phyloP scores from a whole-genome alignment of 306 rosid genomes.

The Prosopis cineraria region DNA sequence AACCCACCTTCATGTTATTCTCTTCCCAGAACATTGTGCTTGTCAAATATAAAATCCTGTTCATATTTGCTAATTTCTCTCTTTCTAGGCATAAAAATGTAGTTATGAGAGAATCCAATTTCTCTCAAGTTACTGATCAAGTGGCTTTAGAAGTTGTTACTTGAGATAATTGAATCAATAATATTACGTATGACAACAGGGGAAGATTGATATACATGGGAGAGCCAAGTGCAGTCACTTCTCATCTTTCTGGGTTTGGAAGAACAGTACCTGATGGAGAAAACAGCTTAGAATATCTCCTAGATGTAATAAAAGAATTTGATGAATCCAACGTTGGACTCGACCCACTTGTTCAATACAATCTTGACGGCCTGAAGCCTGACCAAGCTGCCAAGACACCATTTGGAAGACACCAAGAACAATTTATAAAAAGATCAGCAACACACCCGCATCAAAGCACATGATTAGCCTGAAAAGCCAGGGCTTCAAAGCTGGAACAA shows the following conservation, averaged over 20 bases:
- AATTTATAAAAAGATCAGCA: conserved; percentile 39
- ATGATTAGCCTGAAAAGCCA: conserved; percentile 57
- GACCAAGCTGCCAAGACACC: conserved; percentile 57
- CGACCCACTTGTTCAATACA: conserved; percentile 74
- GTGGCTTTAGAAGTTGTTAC: conserved; percentile 36
- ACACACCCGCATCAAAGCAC: conserved; percentile 49
- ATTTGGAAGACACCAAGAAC: conserved; percentile 45
- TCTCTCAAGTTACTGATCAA: conserved; percentile 76
- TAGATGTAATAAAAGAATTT: conserved; percentile 81
- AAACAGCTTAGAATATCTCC: conserved; percentile 70
- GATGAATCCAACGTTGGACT: conserved; percentile 84
- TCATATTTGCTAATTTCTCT: too few relatives aligned
- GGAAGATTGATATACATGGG: conserved; percentile 81
- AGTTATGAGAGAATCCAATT: conserved; percentile 78
- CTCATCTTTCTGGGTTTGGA: conserved; percentile 73
- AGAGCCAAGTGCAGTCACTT: conserved; percentile 55
- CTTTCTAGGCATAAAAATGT: too few relatives aligned
- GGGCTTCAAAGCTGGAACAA: conserved; percentile 55
- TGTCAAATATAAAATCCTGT: too few relatives aligned
- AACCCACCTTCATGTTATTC: too few relatives aligned
- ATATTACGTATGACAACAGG: conserved; percentile 53
- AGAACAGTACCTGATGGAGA: conserved; percentile 85
- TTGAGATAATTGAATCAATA: neutral
- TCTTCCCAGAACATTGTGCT: too few relatives aligned
- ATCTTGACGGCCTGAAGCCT: conserved; percentile 70